phyloP scores from a whole-genome alignment of 805 yeast species.

The Saturnispora ahearnii region DNA sequence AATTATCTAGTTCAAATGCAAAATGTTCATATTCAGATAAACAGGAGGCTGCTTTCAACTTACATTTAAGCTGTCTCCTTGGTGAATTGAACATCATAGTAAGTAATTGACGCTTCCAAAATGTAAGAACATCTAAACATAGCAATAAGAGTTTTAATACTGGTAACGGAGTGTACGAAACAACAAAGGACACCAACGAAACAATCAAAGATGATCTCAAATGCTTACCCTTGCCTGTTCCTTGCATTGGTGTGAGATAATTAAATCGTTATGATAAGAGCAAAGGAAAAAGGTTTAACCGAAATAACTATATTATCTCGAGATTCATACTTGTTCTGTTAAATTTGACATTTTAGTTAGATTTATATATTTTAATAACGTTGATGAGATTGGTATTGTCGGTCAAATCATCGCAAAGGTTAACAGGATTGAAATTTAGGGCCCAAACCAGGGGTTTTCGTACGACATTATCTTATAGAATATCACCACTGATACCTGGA shows the following conservation, averaged over 20 bases:
- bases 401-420: background rate
- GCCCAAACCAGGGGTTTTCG: background rate
- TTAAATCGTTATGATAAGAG: background rate
- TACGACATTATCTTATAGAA: background rate
- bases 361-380: background rate
- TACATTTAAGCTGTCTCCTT: conserved; percentile 4
- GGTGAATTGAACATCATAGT: conserved; percentile 11
- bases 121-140: conserved; percentile 32
- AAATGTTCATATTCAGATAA: conserved; percentile 65
- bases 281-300: background rate
- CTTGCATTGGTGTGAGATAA: conserved; percentile 3
- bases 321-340: background rate
- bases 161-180: conserved; percentile 15
- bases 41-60: conserved; percentile 3
- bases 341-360: background rate
- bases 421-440: background rate
- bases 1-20: conserved; percentile 40
- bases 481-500: background rate
- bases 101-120: conserved; percentile 28
- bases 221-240: conserved; percentile 5
- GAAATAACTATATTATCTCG: background rate
- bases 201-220: conserved; percentile 6
- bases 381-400: background rate
- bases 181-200: conserved; percentile 5
- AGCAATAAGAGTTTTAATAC: conserved; percentile 30